A percentile compares a stretch with the other conserved stretches of the same genome.
Conservation (phyloP, 2,329 filamentous ascomycete genomes). For the Bipolaris cookei region DNA sequence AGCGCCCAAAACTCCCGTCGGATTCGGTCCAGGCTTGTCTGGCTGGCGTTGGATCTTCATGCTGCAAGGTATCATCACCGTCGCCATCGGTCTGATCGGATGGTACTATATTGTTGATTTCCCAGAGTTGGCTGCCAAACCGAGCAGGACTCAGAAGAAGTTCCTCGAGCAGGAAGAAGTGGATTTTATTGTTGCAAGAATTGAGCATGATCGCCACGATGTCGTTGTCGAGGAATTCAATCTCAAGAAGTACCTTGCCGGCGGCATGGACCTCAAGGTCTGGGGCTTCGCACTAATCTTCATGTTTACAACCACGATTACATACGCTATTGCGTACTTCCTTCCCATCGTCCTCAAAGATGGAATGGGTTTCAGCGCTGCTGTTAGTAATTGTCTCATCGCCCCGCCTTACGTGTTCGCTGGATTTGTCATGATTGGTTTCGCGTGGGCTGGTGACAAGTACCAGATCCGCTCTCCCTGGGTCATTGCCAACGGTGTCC, state of each 20-base stretch:
- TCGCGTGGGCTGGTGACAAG: constrained; percentile 69
- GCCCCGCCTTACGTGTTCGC: constrained; percentile 40
- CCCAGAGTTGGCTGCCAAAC: constrained; percentile 32
- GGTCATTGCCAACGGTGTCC: constrained; percentile 67
- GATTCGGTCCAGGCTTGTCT: constrained; percentile 40
- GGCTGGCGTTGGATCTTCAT: constrained; percentile 42
- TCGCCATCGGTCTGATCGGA: constrained; percentile 28
- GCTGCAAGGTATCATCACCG: constrained; percentile 31
- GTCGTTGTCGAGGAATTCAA: constrained; percentile 38
- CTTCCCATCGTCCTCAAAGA: constrained; percentile 40
- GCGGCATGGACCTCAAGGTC: constrained; percentile 30
- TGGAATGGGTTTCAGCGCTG: constrained; percentile 38
- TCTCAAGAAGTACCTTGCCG: constrained; percentile 26
- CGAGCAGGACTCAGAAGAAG: constrained; percentile 28
- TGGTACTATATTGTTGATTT: constrained; percentile 39
- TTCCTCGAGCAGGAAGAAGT: constrained; percentile 37
- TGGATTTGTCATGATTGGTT: constrained; percentile 52
- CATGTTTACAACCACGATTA: constrained; percentile 34
- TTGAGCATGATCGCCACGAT: constrained; percentile 38
- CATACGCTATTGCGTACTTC: constrained; percentile 42
- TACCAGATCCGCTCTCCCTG: constrained; percentile 70
- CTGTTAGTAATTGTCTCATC: constrained; percentile 35
- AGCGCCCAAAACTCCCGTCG: constrained; percentile 28
- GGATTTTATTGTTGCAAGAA: constrained; percentile 37
- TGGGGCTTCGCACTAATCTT: constrained; percentile 33